Percentiles rank a stretch among this genome's conserved stretches.
phyloP scores from a whole-genome alignment of 345 rosid species.

The Clausena lansium region DNA sequence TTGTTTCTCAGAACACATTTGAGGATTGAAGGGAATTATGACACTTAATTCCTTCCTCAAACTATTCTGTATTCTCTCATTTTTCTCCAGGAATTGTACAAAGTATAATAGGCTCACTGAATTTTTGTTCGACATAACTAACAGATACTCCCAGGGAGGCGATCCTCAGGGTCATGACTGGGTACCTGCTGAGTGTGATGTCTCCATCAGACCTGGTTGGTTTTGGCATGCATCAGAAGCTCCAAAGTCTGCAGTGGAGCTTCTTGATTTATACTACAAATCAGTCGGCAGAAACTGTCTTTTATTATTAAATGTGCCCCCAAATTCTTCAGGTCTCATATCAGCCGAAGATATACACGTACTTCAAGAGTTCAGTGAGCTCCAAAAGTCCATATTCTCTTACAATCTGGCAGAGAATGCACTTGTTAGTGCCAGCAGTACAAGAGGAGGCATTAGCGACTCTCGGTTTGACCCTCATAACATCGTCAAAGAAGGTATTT shows the following conservation, averaged over 20 bases:
- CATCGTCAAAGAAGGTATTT: slow-evolving; percentile 56
- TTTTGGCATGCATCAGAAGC: slow-evolving; percentile 88
- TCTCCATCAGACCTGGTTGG: slow-evolving; percentile 90
- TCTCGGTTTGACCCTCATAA: slow-evolving; percentile 42
- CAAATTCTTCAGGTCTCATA: slow-evolving; percentile 81
- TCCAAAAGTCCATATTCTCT: slow-evolving; percentile 58
- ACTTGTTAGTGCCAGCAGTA: slow-evolving; percentile 48
- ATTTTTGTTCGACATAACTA: slow-evolving; percentile 12
- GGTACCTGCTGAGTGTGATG: slow-evolving; percentile 94
- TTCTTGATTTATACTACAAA: slow-evolving; percentile 73
- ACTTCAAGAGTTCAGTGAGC: slow-evolving; percentile 57
- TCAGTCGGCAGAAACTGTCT: slow-evolving; percentile 81
- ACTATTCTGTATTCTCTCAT: not conserved
- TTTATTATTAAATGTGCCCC: slow-evolving; percentile 77
- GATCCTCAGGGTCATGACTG: slow-evolving; percentile 73
- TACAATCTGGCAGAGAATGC: slow-evolving; percentile 53
- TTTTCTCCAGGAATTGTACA: not conserved
- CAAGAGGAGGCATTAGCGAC: slow-evolving; percentile 39
- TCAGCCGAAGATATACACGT: slow-evolving; percentile 66
- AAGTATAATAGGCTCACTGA: slow-evolving; percentile 1
- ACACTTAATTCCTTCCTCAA: not conserved
- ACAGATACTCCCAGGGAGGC: slow-evolving; percentile 59
- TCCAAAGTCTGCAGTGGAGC: slow-evolving; percentile 68
- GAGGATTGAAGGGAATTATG: not conserved
- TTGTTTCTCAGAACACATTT: not conserved